phyloP scores from a whole-genome alignment of 1,284 basidiomycete genomes.

The Amylostereum areolatum region DNA sequence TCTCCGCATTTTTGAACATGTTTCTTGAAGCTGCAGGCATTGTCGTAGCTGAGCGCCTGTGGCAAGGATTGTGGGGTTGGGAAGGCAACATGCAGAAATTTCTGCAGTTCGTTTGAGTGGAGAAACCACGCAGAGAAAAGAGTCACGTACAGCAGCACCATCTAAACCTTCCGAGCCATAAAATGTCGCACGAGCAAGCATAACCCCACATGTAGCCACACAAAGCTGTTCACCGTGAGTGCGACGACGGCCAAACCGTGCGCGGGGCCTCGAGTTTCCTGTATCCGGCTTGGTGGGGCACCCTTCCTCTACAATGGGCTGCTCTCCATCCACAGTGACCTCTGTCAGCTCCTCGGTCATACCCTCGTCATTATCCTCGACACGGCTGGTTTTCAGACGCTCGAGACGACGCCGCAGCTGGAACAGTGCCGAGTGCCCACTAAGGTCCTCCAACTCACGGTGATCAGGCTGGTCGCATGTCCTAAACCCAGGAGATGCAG shows the following conservation, averaged over 20 bases:
- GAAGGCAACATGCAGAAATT: constrained; percentile 6
- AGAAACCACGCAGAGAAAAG: background rate
- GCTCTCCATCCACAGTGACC: background rate
- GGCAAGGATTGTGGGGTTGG: constrained; percentile 13
- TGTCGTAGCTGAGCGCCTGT: constrained; percentile 26
- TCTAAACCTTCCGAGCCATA: constrained; percentile 18
- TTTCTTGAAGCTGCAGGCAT: constrained; percentile 26
- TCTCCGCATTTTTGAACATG: constrained; percentile 16
- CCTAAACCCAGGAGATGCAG: constrained; percentile 1
- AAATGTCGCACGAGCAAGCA: no score
- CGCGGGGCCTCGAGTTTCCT: constrained; percentile 15
- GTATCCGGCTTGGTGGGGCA: constrained; percentile 16
- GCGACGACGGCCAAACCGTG: constrained; percentile 17
- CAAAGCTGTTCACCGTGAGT: constrained; percentile 27
- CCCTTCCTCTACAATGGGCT: background rate
- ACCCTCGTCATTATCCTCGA: background rate
- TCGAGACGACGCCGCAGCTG: constrained; percentile 11
- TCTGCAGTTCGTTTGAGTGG: background rate
- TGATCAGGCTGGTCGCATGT: constrained; percentile 18
- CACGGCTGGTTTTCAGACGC: background rate
- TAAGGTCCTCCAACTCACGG: constrained; percentile 7
- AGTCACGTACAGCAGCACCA: constrained; percentile 11
- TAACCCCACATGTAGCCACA: constrained; percentile 23
- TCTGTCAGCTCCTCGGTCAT: background rate
- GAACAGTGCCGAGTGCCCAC: constrained; percentile 9